These are phyloP conservation scores for Rhizophora apiculata DNA, from an alignment of 345 rosid species.

Conservation along the genomic window DNA sequence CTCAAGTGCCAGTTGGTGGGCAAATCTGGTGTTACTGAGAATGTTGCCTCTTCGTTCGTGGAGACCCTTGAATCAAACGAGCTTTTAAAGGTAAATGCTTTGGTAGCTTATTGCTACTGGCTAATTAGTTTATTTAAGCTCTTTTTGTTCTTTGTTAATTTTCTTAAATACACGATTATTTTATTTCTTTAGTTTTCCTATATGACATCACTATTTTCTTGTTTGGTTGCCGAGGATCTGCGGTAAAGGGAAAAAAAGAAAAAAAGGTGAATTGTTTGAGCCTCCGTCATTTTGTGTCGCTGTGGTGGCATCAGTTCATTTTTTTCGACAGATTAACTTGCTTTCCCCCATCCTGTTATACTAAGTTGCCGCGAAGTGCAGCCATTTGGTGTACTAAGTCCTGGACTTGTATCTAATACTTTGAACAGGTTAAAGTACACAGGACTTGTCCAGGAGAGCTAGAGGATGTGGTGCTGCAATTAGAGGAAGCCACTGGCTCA, in stretches of 20 bases:
- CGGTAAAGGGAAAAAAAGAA: too few relatives aligned
- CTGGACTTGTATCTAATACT: constrained; percentile 5
- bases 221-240: too few relatives aligned
- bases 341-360: background rate
- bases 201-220: too few relatives aligned
- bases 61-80: constrained; percentile 83
- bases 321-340: background rate
- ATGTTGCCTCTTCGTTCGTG: constrained; percentile 54
- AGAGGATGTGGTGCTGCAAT: constrained; percentile 54
- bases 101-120: background rate
- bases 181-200: too few relatives aligned
- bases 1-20: constrained; percentile 75
- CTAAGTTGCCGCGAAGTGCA: background rate
- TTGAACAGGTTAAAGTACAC: constrained; percentile 66
- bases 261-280: background rate
- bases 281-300: background rate
- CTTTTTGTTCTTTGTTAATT: too few relatives aligned
- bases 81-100: constrained; percentile 58
- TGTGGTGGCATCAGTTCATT: background rate
- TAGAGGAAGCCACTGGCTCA: constrained; percentile 69
- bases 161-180: too few relatives aligned
- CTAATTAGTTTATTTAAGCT: background rate
- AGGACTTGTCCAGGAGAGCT: constrained; percentile 77
- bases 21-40: constrained; percentile 75
- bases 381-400: constrained; percentile 8